These are phyloP conservation scores for Calonectria pteridis DNA, from an alignment of 2,329 filamentous ascomycete genomes.

Conservation along the genomic window DNA sequence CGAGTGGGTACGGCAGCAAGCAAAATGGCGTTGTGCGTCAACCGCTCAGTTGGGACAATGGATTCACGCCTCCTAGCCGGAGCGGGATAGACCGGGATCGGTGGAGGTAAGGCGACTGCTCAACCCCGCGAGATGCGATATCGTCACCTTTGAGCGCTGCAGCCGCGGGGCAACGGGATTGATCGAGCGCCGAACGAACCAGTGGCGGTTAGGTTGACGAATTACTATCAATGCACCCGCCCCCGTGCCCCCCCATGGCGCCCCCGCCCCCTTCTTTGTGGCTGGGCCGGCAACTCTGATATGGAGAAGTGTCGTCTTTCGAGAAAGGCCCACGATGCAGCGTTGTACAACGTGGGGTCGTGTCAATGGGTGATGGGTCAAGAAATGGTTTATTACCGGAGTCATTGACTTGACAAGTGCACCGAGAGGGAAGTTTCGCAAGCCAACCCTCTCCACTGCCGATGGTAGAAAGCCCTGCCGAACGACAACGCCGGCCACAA, in stretches of 20 bases:
- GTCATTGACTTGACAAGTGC: constrained; percentile 35
- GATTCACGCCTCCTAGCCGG: constrained; percentile 35
- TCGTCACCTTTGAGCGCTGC: constrained; percentile 37
- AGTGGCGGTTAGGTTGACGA: constrained; percentile 32
- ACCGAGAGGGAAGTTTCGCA: constrained; percentile 32
- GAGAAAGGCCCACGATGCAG: constrained; percentile 40
- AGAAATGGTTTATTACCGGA: constrained; percentile 28
- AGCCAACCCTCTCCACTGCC: constrained; percentile 32
- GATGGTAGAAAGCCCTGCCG: constrained; percentile 31
- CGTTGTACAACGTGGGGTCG: constrained; percentile 46
- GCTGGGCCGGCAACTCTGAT: constrained; percentile 28
- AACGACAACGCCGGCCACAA: constrained; percentile 33
- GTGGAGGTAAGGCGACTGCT: constrained; percentile 34
- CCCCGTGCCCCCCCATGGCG: constrained; percentile 30
- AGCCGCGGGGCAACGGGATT: constrained; percentile 43
- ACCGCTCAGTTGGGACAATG: constrained; percentile 43
- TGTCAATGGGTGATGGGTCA: constrained; percentile 44
- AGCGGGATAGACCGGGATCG: constrained; percentile 46
- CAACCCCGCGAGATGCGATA: constrained; percentile 42
- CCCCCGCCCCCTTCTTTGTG: constrained; percentile 24
- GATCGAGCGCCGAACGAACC: constrained; percentile 35
- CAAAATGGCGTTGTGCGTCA: constrained; percentile 38
- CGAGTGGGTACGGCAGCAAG: constrained; percentile 35
- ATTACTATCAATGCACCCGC: constrained; percentile 32
- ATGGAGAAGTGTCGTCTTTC: constrained; percentile 33